Percentiles rank a stretch among this genome's conserved stretches.
These are phyloP conservation scores for Aspergillus novofumigatus DNA, from an alignment of 2,329 filamentous ascomycete genomes.

Conservation along the genomic window DNA sequence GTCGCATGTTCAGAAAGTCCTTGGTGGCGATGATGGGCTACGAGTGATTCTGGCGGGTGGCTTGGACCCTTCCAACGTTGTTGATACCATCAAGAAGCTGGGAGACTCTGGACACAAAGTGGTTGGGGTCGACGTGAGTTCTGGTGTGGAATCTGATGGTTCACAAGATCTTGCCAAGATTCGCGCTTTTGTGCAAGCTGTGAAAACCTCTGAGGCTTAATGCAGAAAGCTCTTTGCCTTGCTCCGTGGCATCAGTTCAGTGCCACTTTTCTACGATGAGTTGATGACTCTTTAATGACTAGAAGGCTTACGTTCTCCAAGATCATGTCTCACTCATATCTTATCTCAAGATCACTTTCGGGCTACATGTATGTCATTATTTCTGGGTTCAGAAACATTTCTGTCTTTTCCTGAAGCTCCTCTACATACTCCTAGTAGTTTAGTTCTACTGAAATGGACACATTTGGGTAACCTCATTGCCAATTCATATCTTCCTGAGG, in stretches of 20 bases:
- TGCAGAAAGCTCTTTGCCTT: neutral
- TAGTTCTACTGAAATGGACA: neutral
- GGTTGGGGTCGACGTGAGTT: constrained; percentile 86
- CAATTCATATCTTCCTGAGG: neutral
- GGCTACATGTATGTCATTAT: constrained; percentile 4
- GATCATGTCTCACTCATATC: neutral
- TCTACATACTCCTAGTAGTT: neutral
- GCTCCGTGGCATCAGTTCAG: constrained; percentile 1
- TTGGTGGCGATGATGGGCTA: constrained; percentile 67
- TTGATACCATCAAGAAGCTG: constrained; percentile 58
- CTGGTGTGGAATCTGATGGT: constrained; percentile 82
- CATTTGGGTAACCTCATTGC: neutral
- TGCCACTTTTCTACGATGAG: constrained; percentile 5
- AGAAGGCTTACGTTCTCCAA: neutral
- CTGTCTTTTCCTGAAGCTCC: neutral
- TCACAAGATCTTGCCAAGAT: constrained; percentile 80
- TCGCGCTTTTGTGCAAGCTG: constrained; percentile 69
- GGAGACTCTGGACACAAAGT: constrained; percentile 60
- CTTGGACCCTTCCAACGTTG: constrained; percentile 73
- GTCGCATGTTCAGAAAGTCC: constrained; percentile 60
- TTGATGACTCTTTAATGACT: constrained; percentile 1
- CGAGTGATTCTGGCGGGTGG: constrained; percentile 81
- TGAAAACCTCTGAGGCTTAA: constrained; percentile 51
- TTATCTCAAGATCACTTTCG: constrained; percentile 3
- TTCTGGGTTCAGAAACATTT: neutral